Percentiles rank a stretch among this genome's conserved stretches.
phyloP scores from a whole-genome alignment of 345 rosid genomes.

The Eucalyptus cloeziana region DNA sequence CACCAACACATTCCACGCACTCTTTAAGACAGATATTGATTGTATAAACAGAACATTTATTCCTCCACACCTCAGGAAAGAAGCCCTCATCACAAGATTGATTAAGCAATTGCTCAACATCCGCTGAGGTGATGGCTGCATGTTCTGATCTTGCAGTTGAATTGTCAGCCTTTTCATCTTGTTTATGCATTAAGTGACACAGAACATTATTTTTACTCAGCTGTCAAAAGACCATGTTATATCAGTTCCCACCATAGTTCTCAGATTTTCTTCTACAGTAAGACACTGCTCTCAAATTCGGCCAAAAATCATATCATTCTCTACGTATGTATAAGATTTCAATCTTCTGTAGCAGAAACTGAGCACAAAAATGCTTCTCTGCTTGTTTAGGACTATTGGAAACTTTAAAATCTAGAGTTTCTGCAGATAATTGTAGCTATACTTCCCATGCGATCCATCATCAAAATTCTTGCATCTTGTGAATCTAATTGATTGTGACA shows the following conservation, averaged over 20 bases:
- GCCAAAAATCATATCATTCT: not conserved
- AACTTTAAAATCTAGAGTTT: not conserved
- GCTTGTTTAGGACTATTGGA: not conserved
- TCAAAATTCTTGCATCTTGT: not conserved
- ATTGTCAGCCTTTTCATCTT: not conserved
- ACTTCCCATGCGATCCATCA: not conserved
- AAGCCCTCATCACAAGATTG: too few species aligned
- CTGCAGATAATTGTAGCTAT: not conserved
- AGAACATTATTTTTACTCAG: not conserved
- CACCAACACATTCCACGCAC: not conserved
- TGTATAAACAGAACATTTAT: not conserved
- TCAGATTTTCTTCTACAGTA: not conserved
- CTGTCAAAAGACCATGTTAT: not conserved
- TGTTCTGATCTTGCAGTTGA: not conserved
- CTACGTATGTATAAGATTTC: not conserved
- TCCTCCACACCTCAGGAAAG: not conserved
- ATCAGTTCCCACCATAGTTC: not conserved
- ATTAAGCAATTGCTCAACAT: not conserved
- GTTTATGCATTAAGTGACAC: not conserved
- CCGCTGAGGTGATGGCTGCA: not conserved
- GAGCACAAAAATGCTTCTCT: not conserved
- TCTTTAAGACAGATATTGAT: not conserved
- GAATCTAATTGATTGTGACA: not conserved
- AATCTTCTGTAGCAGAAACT: not conserved
- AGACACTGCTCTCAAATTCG: not conserved